Percentiles rank a stretch among this genome's conserved stretches.
phyloP scores from a whole-genome alignment of 257 asterid genomes.

The Jaltomata sinuosa region DNA sequence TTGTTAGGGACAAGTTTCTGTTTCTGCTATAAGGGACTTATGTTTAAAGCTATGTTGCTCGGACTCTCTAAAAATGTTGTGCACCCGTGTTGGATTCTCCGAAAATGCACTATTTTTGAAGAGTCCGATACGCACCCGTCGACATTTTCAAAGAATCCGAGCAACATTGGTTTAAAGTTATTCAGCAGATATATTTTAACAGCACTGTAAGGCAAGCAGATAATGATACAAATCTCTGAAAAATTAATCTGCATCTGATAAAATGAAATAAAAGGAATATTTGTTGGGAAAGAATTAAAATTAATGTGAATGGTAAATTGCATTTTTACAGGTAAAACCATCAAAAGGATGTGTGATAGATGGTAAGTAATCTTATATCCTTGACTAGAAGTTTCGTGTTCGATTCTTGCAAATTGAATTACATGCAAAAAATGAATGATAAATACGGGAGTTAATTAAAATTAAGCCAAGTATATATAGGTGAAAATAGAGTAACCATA shows the following conservation, averaged over 20 bases:
- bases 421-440: neutral
- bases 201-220: too few species aligned
- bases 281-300: too few species aligned
- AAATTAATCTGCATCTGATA: neutral
- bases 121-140: rapidly evolving
- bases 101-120: neutral
- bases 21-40: neutral
- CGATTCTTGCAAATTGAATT: too few species aligned
- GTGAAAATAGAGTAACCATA: neutral
- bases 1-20: neutral
- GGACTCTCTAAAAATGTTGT: neutral
- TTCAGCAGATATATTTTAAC: neutral
- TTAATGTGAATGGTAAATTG: neutral
- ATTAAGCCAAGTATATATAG: too few species aligned
- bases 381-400: rapidly evolving
- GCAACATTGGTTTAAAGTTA: neutral
- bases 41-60: neutral
- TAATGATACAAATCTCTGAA: neutral
- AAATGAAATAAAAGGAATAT: neutral
- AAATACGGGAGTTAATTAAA: neutral
- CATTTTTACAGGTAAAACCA: neutral
- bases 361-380: too few species aligned
- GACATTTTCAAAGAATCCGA: neutral
- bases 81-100: rapidly evolving
- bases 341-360: too few species aligned